Base-by-base conservation (phyloP, 2,329 filamentous ascomycete genomes). In the Stemphylium vesicarium region DNA sequence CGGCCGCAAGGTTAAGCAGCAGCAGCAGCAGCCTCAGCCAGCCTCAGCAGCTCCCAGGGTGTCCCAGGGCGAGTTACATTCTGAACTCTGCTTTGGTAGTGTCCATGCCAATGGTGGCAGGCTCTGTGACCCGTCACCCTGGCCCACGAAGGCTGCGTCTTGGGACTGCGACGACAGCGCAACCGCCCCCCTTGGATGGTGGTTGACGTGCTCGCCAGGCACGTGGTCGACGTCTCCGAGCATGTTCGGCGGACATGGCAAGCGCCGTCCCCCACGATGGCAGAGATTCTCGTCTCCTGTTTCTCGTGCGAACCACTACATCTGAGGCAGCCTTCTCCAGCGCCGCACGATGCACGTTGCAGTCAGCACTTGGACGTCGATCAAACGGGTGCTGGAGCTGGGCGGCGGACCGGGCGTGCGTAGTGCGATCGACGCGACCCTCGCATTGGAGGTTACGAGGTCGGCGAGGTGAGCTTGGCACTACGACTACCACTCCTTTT, bases 301-400 rank as follows among this genome's bases (percentile, higher is more conserved):
- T 42, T 43, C 33, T 40, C 37, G 47, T 41, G 52, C 37, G 32
- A 45, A 41, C 29, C 52, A 45, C 37, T 35, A 32, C 36, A 24
- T 43, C 38, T 43, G 42, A 56, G 47, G 49, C 53, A 46, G 50
- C 47, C 31, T 50, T 47, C 41, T 38, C 41, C n/a, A 59, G 59
- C 57, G 63, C 59, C 63, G 65, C 65, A 69, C 65, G 65, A 69
- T 63, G 65, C 64, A 69, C 64, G 65, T 69, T 69, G 63, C 64
- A 62, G 59, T 62, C 65, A 69, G 58, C 63, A 63, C 62, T 65
- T 50, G 60, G 58, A 49, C 64, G 69, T 64, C 69, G 72, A 74
- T 75, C 73, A 75, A 75, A 74, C 73, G 73, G 71, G 69, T 65
- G 69, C 65, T 70, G 67, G 70, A 69, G 68, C 70, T 65, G 65